Evolutionary conservation across 1,284 basidiomycete genomes (phyloP).

Genomic region (Hortiboletus rubellus): DNA sequence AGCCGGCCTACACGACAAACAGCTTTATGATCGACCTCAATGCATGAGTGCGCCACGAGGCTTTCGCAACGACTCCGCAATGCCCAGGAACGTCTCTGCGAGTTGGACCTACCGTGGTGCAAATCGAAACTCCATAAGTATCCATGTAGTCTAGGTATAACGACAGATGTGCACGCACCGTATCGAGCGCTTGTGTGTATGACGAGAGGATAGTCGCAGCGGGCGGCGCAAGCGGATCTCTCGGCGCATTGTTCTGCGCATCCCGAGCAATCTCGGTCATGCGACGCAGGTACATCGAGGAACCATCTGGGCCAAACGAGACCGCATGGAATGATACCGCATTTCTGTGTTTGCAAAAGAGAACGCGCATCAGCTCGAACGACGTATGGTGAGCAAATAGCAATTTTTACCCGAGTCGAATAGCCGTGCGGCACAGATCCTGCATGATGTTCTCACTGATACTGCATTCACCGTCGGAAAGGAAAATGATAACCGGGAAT

Average conservation of each 20-base stretch:
- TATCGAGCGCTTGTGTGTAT: conserved; percentile 54
- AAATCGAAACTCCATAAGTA: background rate
- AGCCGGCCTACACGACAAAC: background rate
- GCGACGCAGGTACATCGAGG: conserved; percentile 40
- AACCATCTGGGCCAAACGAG: conserved; percentile 48
- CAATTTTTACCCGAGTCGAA: conserved; percentile 47
- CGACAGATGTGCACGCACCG: conserved; percentile 38
- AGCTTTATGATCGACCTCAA: conserved; percentile 10
- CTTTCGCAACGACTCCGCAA: conserved; percentile 59
- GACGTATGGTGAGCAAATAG: rapidly evolving
- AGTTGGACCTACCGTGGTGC: conserved; percentile 46
- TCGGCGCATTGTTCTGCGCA: conserved; percentile 48
- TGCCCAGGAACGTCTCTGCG: conserved; percentile 60
- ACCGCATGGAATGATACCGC: conserved; percentile 60
- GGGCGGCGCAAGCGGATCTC: conserved; percentile 43
- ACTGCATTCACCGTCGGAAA: conserved; percentile 57
- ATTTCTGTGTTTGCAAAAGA: conserved; percentile 39
- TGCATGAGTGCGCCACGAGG: conserved; percentile 50
- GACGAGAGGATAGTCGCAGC: conserved; percentile 46
- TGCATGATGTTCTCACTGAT: conserved; percentile 45
- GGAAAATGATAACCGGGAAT: conserved; percentile 60
- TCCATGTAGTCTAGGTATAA: background rate
- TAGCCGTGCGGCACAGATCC: conserved; percentile 46
- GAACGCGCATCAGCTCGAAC: background rate
- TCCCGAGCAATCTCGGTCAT: conserved; percentile 57